phyloP scores from a whole-genome alignment of 495 filamentous ascomycete genomes.

The Geoglossum glabrum region DNA sequence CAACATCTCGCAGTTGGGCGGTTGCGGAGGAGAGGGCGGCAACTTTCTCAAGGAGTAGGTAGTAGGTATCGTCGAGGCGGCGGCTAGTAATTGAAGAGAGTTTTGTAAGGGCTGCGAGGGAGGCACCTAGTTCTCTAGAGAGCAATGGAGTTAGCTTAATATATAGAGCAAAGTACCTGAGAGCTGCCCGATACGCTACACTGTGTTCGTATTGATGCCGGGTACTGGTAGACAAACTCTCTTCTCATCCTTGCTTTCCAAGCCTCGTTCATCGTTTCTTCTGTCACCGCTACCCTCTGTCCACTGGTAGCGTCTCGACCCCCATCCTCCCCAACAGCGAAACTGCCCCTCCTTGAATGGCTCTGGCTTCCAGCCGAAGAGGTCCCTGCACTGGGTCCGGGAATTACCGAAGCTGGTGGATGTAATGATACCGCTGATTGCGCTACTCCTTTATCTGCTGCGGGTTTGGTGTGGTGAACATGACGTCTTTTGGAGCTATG shows the following conservation, averaged over 20 bases:
- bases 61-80: slow-evolving; percentile 72
- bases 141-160: not conserved
- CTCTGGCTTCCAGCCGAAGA: not conserved
- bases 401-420: not conserved
- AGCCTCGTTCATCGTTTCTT: not conserved
- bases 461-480: not conserved
- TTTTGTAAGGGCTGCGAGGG: slow-evolving; percentile 21
- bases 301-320: not conserved
- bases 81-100: slow-evolving; percentile 38
- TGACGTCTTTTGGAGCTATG: not conserved
- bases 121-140: not conserved
- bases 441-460: not conserved
- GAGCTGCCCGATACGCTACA: not conserved
- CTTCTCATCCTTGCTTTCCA: not conserved
- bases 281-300: not conserved
- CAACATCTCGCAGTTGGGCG: slow-evolving; percentile 45
- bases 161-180: not conserved
- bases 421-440: not conserved
- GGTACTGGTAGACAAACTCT: not conserved
- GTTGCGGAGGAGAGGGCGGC: slow-evolving; percentile 48
- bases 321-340: not conserved
- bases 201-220: not conserved
- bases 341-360: not conserved
- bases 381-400: not conserved
- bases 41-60: slow-evolving; percentile 61